These are phyloP conservation scores for Candida germanica DNA, from an alignment of 805 yeast genomes.

Conservation along the genomic window DNA sequence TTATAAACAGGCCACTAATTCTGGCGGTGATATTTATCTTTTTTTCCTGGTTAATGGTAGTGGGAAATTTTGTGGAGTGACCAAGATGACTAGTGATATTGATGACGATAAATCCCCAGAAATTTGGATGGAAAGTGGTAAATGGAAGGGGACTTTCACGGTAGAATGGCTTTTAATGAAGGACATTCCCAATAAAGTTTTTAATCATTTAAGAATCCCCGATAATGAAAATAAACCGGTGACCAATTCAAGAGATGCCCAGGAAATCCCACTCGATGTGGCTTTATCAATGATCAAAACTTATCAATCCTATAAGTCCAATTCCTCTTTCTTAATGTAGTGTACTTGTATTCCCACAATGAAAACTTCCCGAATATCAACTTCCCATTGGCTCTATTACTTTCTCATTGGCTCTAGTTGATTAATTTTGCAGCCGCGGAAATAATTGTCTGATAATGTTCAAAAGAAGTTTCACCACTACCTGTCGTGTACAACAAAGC, in stretches of 20 bases:
- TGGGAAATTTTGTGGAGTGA: constrained; percentile 57
- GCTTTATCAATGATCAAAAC: constrained; percentile 48
- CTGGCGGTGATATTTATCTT: constrained; percentile 36
- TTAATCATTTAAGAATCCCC: constrained; percentile 45
- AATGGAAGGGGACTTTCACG: constrained; percentile 52
- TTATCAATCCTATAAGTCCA: constrained; percentile 27
- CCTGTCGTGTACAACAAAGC: background rate
- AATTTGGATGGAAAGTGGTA: constrained; percentile 46
- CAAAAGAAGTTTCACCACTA: constrained; percentile 6
- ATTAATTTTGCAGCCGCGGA: constrained; percentile 1
- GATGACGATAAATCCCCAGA: constrained; percentile 37
- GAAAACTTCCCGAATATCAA: too few relatives aligned
- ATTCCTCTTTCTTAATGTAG: constrained; percentile 11
- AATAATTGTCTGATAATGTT: constrained; percentile 3
- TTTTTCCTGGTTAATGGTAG: constrained; percentile 59
- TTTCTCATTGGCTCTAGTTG: too few relatives aligned
- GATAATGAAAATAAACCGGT: constrained; percentile 50
- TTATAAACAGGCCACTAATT: constrained; percentile 19
- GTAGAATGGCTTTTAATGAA: constrained; percentile 52
- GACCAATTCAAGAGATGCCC: constrained; percentile 60
- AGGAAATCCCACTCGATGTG: constrained; percentile 49
- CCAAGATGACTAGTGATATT: constrained; percentile 45
- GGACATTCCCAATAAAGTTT: constrained; percentile 47
- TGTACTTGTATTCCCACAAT: too few relatives aligned
- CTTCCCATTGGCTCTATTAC: too few relatives aligned